Percentiles rank a stretch among this genome's conserved stretches.
Evolutionary conservation across 441 rosid genomes (phyloP).

Genomic region (Dalechampia spathulata): DNA sequence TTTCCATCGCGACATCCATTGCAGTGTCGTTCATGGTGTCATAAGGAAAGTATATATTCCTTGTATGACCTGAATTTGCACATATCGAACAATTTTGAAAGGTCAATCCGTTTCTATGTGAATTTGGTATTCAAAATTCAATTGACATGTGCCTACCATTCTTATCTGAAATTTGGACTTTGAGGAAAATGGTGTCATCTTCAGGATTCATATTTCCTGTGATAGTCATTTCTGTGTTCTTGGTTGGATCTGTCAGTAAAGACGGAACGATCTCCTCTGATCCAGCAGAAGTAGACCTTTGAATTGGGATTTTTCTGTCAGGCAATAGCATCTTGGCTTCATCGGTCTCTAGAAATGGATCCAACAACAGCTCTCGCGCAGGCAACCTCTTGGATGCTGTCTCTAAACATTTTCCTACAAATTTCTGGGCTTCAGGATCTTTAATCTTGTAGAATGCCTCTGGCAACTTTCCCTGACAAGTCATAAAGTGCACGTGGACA

Average conservation of each 20-base stretch:
- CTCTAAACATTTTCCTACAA: slow-evolving; percentile 73
- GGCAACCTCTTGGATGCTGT: slow-evolving; percentile 61
- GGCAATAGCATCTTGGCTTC: slow-evolving; percentile 25
- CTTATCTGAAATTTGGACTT: slow-evolving; percentile 68
- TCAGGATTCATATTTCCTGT: slow-evolving; percentile 73
- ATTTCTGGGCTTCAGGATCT: slow-evolving; percentile 51
- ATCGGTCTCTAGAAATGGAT: slow-evolving; percentile 55
- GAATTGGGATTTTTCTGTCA: slow-evolving; percentile 21
- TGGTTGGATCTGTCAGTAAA: slow-evolving; percentile 30
- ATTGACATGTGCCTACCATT: slow-evolving; percentile 34
- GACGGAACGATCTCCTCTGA: slow-evolving; percentile 25
- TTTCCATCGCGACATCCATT: slow-evolving; percentile 71
- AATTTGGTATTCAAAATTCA: too few species aligned
- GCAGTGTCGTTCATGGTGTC: slow-evolving; percentile 67
- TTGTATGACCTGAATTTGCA: slow-evolving; percentile 44
- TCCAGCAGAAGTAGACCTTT: slow-evolving; percentile 25
- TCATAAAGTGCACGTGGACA: neutral
- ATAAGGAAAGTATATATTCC: slow-evolving; percentile 80
- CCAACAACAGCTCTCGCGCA: slow-evolving; percentile 58
- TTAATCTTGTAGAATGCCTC: slow-evolving; percentile 61
- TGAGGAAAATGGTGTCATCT: slow-evolving; percentile 70
- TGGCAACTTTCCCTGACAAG: slow-evolving; percentile 73
- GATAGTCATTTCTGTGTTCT: slow-evolving; percentile 67
- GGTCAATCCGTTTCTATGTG: too few species aligned
- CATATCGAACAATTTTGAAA: slow-evolving; percentile 2